phyloP scores from a whole-genome alignment of 768 basidiomycete species.

The Lyophyllum atratum region DNA sequence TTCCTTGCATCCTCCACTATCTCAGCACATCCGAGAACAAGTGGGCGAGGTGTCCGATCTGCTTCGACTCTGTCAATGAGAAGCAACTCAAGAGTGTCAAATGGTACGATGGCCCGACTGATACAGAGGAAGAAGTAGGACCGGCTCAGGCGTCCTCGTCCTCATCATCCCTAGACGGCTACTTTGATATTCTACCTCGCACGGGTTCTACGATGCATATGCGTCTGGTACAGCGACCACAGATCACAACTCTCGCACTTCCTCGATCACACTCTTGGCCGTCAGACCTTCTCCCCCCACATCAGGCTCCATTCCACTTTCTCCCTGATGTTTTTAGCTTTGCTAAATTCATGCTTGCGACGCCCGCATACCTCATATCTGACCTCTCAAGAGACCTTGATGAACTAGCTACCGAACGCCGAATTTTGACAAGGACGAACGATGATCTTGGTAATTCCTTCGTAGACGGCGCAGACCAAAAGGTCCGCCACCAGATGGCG shows the following conservation, averaged over 20 bases:
- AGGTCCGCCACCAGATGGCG: conserved; percentile 75
- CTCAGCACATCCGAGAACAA: conserved; percentile 84
- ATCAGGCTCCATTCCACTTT: conserved; percentile 95
- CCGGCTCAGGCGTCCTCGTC: conserved; percentile 47
- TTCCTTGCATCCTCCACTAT: conserved; percentile 91
- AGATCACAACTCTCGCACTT: conserved; percentile 92
- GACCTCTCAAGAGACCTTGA: conserved; percentile 75
- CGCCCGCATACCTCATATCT: conserved; percentile 77
- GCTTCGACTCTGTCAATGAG: conserved; percentile 90
- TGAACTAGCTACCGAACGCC: conserved; percentile 71
- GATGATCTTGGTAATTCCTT: conserved; percentile 82
- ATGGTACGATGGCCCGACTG: conserved; percentile 68
- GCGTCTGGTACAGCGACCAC: conserved; percentile 91
- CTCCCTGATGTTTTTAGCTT: conserved; percentile 87
- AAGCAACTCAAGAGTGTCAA: conserved; percentile 91
- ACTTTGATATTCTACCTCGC: conserved; percentile 41
- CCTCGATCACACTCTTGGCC: conserved; percentile 94
- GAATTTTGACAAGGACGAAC: conserved; percentile 59
- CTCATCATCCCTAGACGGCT: conserved; percentile 37
- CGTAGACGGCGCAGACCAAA: conserved; percentile 75
- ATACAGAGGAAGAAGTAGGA: conserved; percentile 30
- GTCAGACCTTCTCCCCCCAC: conserved; percentile 86
- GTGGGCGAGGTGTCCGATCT: conserved; percentile 94
- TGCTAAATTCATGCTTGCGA: conserved; percentile 96
- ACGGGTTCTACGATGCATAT: conserved; percentile 70